Base-by-base conservation (phyloP, 139 green algal species). In the Penium margaritaceum region DNA sequence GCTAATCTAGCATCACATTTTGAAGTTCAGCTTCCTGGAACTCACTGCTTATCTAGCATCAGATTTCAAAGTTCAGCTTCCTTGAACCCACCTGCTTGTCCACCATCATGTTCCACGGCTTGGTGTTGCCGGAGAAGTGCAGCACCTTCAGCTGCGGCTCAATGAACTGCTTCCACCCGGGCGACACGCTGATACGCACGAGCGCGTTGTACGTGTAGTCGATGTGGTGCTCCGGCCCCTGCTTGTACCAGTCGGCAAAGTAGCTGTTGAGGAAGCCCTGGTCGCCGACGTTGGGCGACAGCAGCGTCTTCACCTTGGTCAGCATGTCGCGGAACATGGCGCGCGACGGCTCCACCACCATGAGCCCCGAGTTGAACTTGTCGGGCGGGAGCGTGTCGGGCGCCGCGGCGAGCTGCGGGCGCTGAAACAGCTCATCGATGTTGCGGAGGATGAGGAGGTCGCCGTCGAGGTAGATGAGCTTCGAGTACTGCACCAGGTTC, bases 201-300 rank as follows among this genome's bases (percentile, higher is more conserved):
- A 76, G 33, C 32, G 71, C 71, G 29, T 78, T 78, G 58, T 72
- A 78, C 34, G 17, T 60, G 30, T 64, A 47, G 12, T 39, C 41
- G 0, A 78, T 54, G 12, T 63, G 43, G 24, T 67, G 44, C 36
- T 76, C 27, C 36, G 24, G 2, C 12, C 32, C 32, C 63, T 38
- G 33, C 35, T 76, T 27, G 29, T 74, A 69, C 71, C 71, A 91
- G n/a, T 78, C 74, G 7, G 55, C 30, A 36, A 88, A 91, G 73
- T 89, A 93, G 3, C 34, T 63, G 44, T 93, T 92, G 4, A 93
- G 71, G 66, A 93, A 93, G 15, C 88, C 88, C 66, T 89, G 84
- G 64, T 89, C 85, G 1, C 85, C 85, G 19, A 53, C 69, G 58
- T 77, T 77, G 55, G 34, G 37, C 17, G 69, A 72, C 27, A 70